Evolutionary conservation across 768 basidiomycete species (phyloP), one percentile per base, ranked within the genome.

Genomic region (Naganishia onofrii): DNA sequence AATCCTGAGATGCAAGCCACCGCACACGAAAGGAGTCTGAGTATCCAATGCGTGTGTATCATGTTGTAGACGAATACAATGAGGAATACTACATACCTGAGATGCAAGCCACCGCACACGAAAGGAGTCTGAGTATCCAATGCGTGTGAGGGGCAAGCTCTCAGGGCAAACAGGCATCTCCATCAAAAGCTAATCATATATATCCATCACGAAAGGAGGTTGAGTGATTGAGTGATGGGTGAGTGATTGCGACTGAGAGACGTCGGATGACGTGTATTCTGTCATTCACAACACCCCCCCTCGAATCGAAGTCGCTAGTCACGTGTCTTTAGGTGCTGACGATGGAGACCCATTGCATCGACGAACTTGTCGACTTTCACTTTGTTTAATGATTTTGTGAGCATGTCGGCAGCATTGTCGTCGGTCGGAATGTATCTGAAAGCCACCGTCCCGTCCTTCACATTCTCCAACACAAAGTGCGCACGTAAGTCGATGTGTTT

Each of bases 391-490:
- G 34, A 8, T 23, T 65, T 65, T 9, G 63, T 65, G 63, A 65
- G 36, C 6, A 65, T 5, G 63, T 65, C 63, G 4, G 63, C 63
- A 2, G 34, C 1, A 38, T 65, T 65, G 26, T 65, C 38, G 2
- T 65, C 36, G 19, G 38, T 32, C 10, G 63, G 36, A 13, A 65
- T 46, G 38, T 65, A 48, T 26, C 12, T 1, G 23, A 65, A 28
- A 23, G 23, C 13, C 2, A 65, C 28, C 10, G 8, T 7, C 7
- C 21, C 21, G 6, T 26, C 63, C 12, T 13, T 6, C 3, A 65
- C 42, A 34, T 80, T 73, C 36, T 83, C 79, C 1, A 78, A 76
- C 52, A 84, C 81, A 67, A 77, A 83, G 69, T 85, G 82, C 34
- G 34, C 34, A 5, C 34, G 34, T 36, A 36, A 36, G 34, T 36